These are phyloP conservation scores for Tilletia walkeri DNA, from an alignment of 1,284 basidiomycete genomes.

Conservation along the genomic window DNA sequence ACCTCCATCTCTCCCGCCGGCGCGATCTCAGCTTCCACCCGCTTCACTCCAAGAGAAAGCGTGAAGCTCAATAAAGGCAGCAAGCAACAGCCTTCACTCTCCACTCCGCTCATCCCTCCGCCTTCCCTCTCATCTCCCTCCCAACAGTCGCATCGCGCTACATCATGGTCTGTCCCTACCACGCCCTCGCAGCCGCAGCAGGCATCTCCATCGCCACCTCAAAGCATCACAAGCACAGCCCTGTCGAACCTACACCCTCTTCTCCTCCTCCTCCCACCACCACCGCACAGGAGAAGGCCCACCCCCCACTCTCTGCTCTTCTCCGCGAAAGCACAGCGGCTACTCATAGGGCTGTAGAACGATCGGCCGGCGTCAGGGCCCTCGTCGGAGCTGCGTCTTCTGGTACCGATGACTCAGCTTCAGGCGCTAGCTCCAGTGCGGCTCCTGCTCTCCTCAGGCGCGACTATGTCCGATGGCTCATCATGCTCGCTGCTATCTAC, in stretches of 20 bases:
- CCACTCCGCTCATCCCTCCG: not conserved
- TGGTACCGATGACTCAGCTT: not conserved
- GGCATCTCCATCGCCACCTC: not conserved
- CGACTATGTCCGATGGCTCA: constrained; percentile 39
- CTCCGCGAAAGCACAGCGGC: not conserved
- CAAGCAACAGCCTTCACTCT: not conserved
- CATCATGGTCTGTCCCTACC: constrained; percentile 4
- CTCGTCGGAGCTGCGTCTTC: not conserved
- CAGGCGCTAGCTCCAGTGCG: not conserved
- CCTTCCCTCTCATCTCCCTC: not conserved
- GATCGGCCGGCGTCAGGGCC: not conserved
- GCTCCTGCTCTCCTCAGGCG: constrained; percentile 22
- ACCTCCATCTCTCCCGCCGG: too few relatives aligned
- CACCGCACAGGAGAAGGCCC: not conserved
- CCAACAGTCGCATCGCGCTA: not conserved
- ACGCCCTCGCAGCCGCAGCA: constrained; percentile 11
- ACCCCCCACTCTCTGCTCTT: not conserved
- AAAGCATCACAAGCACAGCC: not conserved
- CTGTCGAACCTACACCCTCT: too few relatives aligned
- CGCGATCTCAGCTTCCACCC: too few relatives aligned
- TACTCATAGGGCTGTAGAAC: constrained; percentile 8
- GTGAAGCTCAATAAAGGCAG: too few relatives aligned
- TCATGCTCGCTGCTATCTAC: constrained; percentile 41
- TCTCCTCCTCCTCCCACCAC: not conserved
- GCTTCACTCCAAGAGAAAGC: too few relatives aligned